phyloP scores from a whole-genome alignment of 805 yeast genomes.

The Kodamaea sagamina region DNA sequence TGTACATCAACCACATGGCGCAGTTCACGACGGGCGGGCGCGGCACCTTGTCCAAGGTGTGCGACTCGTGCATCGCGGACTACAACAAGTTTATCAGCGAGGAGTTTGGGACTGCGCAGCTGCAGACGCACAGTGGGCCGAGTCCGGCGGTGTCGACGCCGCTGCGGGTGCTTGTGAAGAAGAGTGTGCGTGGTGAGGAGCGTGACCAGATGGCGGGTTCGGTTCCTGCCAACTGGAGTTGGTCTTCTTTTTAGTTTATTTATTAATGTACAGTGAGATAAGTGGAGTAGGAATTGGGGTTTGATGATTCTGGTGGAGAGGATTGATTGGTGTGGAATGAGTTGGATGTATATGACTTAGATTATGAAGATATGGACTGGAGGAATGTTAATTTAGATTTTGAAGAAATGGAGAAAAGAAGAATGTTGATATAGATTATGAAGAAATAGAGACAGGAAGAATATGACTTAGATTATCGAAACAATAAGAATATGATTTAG shows the following conservation, averaged over 20 bases:
- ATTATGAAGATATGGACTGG: too few relatives aligned
- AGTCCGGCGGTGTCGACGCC: slow-evolving; percentile 2
- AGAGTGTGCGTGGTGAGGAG: slow-evolving; percentile 9
- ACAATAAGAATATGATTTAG: too few relatives aligned
- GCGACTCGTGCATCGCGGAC: slow-evolving; percentile 64
- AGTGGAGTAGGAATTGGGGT: background rate
- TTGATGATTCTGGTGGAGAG: background rate
- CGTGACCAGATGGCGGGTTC: slow-evolving; percentile 48
- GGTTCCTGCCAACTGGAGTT: slow-evolving; percentile 76
- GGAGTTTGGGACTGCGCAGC: slow-evolving; percentile 37
- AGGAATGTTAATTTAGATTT: too few relatives aligned
- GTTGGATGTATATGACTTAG: too few relatives aligned
- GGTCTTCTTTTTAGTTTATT: slow-evolving; percentile 62
- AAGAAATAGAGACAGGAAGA: too few relatives aligned
- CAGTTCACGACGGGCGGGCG: slow-evolving; percentile 67
- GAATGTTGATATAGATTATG: too few relatives aligned
- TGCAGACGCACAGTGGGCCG: background rate
- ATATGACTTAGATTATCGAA: too few relatives aligned
- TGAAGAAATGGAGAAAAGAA: too few relatives aligned
- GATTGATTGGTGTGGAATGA: background rate
- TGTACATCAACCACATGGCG: slow-evolving; percentile 58
- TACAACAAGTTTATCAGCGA: slow-evolving; percentile 52
- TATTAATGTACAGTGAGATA: background rate
- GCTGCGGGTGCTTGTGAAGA: background rate
- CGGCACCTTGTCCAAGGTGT: slow-evolving; percentile 68